Base-by-base conservation (phyloP, 192 early-diverging fungal genomes). In the Coemansia sp. region DNA sequence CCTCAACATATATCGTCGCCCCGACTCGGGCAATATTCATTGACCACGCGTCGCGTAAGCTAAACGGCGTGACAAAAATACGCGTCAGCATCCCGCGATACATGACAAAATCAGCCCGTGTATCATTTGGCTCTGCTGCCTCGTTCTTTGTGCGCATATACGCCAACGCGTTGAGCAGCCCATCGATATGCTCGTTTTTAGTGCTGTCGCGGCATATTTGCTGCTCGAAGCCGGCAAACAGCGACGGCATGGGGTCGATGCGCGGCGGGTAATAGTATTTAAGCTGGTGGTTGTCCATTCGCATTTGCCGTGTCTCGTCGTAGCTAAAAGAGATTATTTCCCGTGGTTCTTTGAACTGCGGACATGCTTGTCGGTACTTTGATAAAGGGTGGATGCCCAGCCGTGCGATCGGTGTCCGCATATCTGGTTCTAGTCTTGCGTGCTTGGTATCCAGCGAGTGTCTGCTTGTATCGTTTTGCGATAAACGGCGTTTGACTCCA, bases 61-160 rank as follows among this genome's bases (percentile, higher is more conserved):
- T 65, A 64, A 90, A 96, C 14, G 96, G 94, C 1, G 92, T 89
- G 52, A 79, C 84, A 58, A 94, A 72, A 10, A 96, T 83, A 56
- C 90, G 89, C n/a, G 93, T 94, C 51, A 98, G 83, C 50, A 96
- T 90, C 10, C 96, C 96, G 34, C 96, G 78, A 82, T 90, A 93
- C 69, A 88, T 85, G n/a, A 91, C 65, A 63, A 81, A 81, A 24
- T 76, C 68, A 2, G 57, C 15, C 14, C 52, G 36, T 14, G 26
- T 37, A 2, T 47, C 24, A 21, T 44, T 44, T n/a, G 15, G 36
- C 25, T 58, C 49, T 18, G 11, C 23, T 14, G 59, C 68, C 9
- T 54, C 42, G 24, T 42, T 21, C 26, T 20, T 69, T 51, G 71
- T 82, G 61, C 10, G 76, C 64, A 8, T 14, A 44, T 2, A 44